A percentile compares a stretch with the other conserved stretches of the same genome.
Conservation (phyloP, 177 flowering plant genomes). For the Vitis hybrid region DNA sequence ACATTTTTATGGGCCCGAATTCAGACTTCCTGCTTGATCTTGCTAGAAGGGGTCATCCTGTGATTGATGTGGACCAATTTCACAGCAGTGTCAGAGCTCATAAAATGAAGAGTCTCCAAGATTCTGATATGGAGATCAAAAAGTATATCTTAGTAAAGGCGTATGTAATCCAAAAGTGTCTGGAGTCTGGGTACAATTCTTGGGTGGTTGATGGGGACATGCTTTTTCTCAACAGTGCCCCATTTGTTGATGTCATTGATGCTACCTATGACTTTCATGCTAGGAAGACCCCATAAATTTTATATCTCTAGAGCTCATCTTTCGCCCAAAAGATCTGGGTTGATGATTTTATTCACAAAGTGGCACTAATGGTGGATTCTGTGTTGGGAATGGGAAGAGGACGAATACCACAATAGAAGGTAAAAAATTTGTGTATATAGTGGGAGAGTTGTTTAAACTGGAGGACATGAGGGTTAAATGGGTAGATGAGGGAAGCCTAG, state of each 20-base stretch:
- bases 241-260: constrained; percentile 19
- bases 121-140: constrained; percentile 24
- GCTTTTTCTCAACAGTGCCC: constrained; percentile 34
- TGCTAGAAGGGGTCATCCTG: constrained; percentile 84
- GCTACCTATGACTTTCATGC: constrained; percentile 33
- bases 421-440: constrained; percentile 27
- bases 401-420: constrained; percentile 13
- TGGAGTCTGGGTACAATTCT: constrained; percentile 42
- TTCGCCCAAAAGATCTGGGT: constrained; percentile 43
- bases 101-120: constrained; percentile 24
- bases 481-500: constrained; percentile 41
- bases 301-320: constrained; percentile 50
- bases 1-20: constrained; percentile 54
- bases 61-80: constrained; percentile 51
- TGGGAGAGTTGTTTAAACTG: constrained; percentile 36
- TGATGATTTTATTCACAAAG: constrained; percentile 34
- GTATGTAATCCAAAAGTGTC: constrained; percentile 44
- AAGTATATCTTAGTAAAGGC: constrained; percentile 50
- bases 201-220: constrained; percentile 58
- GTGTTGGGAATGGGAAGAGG: background rate
- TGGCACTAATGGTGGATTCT: constrained; percentile 22
- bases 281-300: constrained; percentile 35
- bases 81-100: constrained; percentile 25
- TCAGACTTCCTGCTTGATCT: constrained; percentile 61
- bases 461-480: constrained; percentile 34